Base-by-base conservation (phyloP, 176 grass and related monocot genomes). In the Phyllostachys edulis region DNA sequence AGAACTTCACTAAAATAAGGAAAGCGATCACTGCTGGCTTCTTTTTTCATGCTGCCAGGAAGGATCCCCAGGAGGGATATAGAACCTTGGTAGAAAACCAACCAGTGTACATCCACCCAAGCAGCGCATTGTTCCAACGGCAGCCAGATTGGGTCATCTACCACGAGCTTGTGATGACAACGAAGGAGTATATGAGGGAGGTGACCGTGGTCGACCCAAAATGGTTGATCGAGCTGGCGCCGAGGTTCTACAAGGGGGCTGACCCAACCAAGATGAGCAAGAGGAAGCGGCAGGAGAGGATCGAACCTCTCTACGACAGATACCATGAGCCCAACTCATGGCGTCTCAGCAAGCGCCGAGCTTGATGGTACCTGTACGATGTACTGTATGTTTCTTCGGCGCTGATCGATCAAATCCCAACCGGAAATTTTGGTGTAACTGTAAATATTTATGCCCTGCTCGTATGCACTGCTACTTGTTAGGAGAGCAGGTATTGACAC, bases 121-220 rank as follows among this genome's bases (percentile, higher is more conserved):
- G 92, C 70, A 94, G 90, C 11, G 92, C 95, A 11, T 68, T 94
- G 59, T 97, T 97, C 87, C 95, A 97, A 76, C 88, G 95, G 74
- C 95, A 97, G 39, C 95, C 95, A 15, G 92, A 94, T 41, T 97
- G 95, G 95, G 90, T 97, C 32, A 92, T 97, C 18, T 97, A 97
- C 70, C 88, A 97, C 14, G 92, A 94, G 82, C 84, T 97, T 1
- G 95, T 97, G 2, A 97, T 94, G 95, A 97, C 92, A 7, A 97
- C 92, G 5, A 92, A 95, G 63, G 95, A 97, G 54, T 97, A 97
- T 71, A 94, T 93, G 92, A 84, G 95, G 51, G 95, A 97, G 78
- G 92, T 90, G 14, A 93, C 92, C 0, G 90, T 93, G n/a, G 63
- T 97, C 4, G 95, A 97, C 68, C 95, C 95, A 0, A 94, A 94